Evolutionary conservation across 2,329 filamentous ascomycete genomes (phyloP).

Genomic region (Pseudogymnoascus destructans): DNA sequence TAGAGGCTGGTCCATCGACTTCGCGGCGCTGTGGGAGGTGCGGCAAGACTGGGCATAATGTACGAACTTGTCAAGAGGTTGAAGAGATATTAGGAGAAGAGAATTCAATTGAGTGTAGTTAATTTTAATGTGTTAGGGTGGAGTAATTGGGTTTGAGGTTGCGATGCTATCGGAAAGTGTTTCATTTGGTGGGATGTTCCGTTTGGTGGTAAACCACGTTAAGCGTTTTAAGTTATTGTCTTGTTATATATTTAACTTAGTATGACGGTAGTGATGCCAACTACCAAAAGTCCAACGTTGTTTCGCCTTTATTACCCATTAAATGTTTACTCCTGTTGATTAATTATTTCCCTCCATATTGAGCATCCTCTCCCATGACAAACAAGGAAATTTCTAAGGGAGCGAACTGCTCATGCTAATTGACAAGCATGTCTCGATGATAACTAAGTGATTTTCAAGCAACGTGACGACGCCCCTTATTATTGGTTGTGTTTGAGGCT

Average conservation of each 20-base stretch:
- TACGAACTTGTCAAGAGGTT: no score
- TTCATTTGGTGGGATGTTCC: no score
- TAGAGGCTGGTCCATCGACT: no score
- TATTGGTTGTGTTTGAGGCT: not conserved
- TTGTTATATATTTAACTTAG: not conserved
- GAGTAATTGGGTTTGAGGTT: no score
- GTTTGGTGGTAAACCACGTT: no score
- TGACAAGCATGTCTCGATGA: not conserved
- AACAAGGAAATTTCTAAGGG: not conserved
- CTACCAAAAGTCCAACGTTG: not conserved
- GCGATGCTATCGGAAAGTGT: no score
- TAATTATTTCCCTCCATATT: not conserved
- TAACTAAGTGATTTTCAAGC: not conserved
- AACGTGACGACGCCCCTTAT: not conserved
- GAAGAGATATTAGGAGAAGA: no score
- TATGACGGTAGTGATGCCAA: not conserved
- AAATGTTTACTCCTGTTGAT: not conserved
- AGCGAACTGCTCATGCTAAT: not conserved
- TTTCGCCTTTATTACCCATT: not conserved
- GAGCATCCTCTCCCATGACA: not conserved
- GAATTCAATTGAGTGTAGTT: no score
- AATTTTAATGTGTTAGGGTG: no score
- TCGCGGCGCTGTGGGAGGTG: no score
- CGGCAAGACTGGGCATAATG: no score
- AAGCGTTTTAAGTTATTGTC: not conserved